phyloP scores from a whole-genome alignment of 441 rosid species.

The Adansonia grandidieri region DNA sequence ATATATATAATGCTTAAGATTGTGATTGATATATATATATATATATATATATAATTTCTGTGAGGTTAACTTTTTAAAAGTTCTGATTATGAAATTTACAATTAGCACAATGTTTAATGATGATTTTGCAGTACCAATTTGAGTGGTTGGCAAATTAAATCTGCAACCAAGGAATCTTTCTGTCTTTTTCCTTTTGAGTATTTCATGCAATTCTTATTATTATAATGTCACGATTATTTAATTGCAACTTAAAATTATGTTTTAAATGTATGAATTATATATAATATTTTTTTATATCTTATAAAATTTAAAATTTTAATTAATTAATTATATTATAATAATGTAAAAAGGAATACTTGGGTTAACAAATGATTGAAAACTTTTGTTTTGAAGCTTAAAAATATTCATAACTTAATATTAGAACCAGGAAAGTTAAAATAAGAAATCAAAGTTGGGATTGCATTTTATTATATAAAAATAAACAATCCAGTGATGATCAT shows the following conservation, averaged over 20 bases:
- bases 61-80: not conserved
- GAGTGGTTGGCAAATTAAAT: not conserved
- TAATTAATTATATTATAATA: no score
- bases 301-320: no score
- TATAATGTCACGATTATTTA: no score
- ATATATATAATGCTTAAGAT: no score
- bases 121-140: not conserved
- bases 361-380: no score
- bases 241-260: no score
- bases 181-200: no score
- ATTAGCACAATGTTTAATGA: not conserved
- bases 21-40: no score
- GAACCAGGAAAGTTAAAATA: not conserved
- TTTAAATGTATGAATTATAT: no score
- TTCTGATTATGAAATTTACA: constrained; percentile 11
- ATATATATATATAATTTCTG: not conserved
- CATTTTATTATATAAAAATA: not conserved
- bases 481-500: not conserved
- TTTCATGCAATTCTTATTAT: no score
- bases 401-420: not conserved
- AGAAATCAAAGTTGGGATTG: not conserved
- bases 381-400: not conserved
- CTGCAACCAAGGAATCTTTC: not conserved
- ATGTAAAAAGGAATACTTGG: no score
- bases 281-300: no score